A percentile compares a stretch with the other conserved stretches of the same genome.
Conservation (phyloP, 805 yeast genomes). For the Kockiozyma suomiensis region DNA sequence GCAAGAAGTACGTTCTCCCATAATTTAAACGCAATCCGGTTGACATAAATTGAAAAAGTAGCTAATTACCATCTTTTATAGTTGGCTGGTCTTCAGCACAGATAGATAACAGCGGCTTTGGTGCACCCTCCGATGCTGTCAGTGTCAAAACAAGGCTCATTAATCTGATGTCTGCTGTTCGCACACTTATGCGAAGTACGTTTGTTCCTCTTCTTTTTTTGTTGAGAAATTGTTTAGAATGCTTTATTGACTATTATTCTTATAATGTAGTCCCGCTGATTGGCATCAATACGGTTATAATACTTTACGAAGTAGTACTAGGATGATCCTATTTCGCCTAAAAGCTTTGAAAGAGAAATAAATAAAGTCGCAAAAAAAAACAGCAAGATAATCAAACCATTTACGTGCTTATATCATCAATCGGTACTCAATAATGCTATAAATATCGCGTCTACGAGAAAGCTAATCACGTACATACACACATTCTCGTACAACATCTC, state of each 20-base stretch:
- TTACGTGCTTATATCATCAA: too few species aligned
- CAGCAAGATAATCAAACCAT: too few species aligned
- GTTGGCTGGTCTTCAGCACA: constrained; percentile 53
- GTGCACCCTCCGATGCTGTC: constrained; percentile 43
- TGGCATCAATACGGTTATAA: constrained; percentile 64
- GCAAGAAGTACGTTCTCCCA: constrained; percentile 54
- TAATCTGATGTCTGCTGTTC: constrained; percentile 68
- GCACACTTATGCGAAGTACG: constrained; percentile 71
- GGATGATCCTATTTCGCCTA: constrained; percentile 49
- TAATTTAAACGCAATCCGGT: background rate
- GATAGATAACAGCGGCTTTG: constrained; percentile 49
- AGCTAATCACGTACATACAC: too few species aligned
- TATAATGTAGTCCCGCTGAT: constrained; percentile 64
- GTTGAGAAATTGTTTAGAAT: background rate
- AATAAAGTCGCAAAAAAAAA: too few species aligned
- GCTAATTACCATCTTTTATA: constrained; percentile 19
- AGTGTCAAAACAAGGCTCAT: constrained; percentile 62
- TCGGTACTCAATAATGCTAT: too few species aligned
- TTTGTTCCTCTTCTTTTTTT: constrained; percentile 18
- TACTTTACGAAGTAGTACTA: constrained; percentile 66
- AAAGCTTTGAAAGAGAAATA: too few species aligned
- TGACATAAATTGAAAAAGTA: background rate
- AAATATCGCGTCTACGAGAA: too few species aligned
- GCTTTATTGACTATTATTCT: background rate
- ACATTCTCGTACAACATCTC: too few species aligned